Conservation (phyloP, 2,329 filamentous ascomycete species). For the Phoma sp. region DNA sequence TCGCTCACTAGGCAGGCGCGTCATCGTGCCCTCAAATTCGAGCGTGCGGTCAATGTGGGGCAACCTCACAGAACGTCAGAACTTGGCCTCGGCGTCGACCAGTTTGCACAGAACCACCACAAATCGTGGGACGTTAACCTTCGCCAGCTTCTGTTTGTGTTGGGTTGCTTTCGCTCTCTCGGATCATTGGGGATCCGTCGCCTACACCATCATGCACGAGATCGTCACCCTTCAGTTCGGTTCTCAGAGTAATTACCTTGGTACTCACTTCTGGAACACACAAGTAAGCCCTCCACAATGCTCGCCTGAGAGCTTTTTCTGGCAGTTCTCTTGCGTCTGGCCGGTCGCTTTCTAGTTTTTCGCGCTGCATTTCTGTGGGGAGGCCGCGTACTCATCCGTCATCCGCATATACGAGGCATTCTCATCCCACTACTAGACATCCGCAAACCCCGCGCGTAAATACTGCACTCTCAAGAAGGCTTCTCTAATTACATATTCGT, state of each 20-base stretch:
- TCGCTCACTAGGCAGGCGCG: conserved; percentile 5
- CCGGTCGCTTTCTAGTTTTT: not conserved
- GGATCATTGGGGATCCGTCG: not conserved
- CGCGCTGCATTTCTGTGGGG: conserved; percentile 16
- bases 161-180: not conserved
- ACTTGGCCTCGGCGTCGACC: conserved; percentile 6
- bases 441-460: not conserved
- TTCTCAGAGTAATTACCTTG: conserved; percentile 89
- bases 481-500: not conserved
- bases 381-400: conserved; percentile 28
- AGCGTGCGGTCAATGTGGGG: conserved; percentile 12
- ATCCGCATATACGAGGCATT: conserved; percentile 13
- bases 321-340: not conserved
- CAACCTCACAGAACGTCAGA: conserved; percentile 12
- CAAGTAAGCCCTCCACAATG: conserved; percentile 62
- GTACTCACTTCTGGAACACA: conserved; percentile 96
- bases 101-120: not conserved
- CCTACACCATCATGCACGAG: conserved; percentile 74
- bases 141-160: not conserved
- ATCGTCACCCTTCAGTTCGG: conserved; percentile 94
- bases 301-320: not conserved
- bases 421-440: not conserved
- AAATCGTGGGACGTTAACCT: not conserved
- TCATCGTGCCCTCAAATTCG: conserved; percentile 6
- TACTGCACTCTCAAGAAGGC: not conserved